Evolutionary conservation across 352 stramenopile genomes (phyloP), one percentile per base, ranked within the genome.

Genomic region (Phytophthora sp.): DNA sequence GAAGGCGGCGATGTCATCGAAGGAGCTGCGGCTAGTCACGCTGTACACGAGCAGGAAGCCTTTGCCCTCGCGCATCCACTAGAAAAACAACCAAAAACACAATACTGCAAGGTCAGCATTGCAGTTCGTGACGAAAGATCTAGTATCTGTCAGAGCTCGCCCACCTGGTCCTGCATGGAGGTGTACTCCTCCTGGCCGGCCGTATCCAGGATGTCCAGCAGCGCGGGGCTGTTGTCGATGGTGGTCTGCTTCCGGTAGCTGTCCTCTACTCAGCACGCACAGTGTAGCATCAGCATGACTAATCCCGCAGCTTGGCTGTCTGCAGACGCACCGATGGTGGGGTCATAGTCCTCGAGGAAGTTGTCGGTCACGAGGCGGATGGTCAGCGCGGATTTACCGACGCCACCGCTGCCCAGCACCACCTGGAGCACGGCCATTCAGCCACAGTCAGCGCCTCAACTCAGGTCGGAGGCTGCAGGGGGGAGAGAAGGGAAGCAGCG

Each of bases 271-370:
- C 23, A 27, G 8, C 17, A 35, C 27, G n/a, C n/a, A n/a, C n/a
- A n/a, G n/a, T n/a, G n/a, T n/a, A n/a, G n/a, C n/a, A n/a, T n/a
- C n/a, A n/a, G n/a, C n/a, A n/a, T n/a, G n/a, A n/a, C n/a, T n/a
- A n/a, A n/a, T n/a, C n/a, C n/a, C n/a, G n/a, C n/a, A 31, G 17
- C 21, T 32, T 28, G 8, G 12, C 5, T 34, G 11, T 35, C 17
- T 38, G 26, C 45, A 30, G 13, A 58, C 76, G 52, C 62, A 93
- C 87, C 87, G 62, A 97, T 96, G 24, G 91, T 97, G 23, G 91
- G 91, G 69, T 97, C 91, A 81, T 96, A 97, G 74, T 97, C 89
- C 64, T 96, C 88, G n/a, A 97, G 70, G 62, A 96, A 97, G 69
- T 96, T 95, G 62, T 96, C 91, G 13, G 87, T 94, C 63, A 97